Conservation (phyloP, 768 basidiomycete genomes). For the Podaxis sp. region DNA sequence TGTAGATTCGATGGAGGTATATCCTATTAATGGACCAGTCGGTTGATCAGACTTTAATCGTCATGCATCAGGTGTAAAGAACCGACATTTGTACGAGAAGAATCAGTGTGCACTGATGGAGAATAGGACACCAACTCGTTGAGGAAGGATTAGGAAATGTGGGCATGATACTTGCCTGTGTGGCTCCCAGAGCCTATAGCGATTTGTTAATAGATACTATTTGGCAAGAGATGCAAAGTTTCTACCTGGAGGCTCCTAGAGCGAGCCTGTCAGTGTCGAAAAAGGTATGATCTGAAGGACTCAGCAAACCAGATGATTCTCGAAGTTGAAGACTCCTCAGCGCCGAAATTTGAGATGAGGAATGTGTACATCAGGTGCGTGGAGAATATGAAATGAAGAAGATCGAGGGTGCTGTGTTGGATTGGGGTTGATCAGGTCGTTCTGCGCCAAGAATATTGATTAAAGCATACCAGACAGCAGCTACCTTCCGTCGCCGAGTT, state of each 20-base stretch:
- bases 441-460: not conserved
- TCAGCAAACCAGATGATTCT: not conserved
- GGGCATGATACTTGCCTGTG: not conserved
- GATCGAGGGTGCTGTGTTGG: not conserved
- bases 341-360: not conserved
- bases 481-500: not conserved
- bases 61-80: not conserved
- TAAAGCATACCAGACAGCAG: not conserved
- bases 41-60: not conserved
- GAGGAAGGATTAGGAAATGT: too few species aligned
- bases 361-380: not conserved
- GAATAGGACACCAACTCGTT: not conserved
- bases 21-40: not conserved
- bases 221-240: not conserved
- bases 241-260: slow-evolving; percentile 2
- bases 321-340: not conserved
- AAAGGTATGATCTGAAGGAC: not conserved
- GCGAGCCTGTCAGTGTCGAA: too few species aligned
- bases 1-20: not conserved
- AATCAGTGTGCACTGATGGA: not conserved
- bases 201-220: not conserved
- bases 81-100: not conserved
- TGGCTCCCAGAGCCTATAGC: not conserved
- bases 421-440: not conserved
- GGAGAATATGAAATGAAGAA: not conserved